Evolutionary conservation across 352 stramenopile genomes (phyloP), one percentile per base, ranked within the genome.

Genomic region (Globisporangium apiculatum): DNA sequence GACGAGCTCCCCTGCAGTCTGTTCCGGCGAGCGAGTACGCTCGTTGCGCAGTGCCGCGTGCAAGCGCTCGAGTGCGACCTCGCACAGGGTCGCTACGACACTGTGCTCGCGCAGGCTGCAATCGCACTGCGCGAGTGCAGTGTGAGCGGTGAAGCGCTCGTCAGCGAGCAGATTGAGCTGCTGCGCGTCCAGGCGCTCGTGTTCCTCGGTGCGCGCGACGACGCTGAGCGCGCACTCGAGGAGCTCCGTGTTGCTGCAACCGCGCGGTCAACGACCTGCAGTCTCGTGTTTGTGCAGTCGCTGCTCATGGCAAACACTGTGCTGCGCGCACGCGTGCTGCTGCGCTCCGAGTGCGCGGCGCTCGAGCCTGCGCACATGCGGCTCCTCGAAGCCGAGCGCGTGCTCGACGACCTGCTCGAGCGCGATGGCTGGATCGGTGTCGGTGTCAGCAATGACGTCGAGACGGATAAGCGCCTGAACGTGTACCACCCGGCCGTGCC

Each of bases 371-470:
- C 63, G 24, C 52, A 35, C 37, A 54, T 69, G 4, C 57, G 55
- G 8, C 59, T 80, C n/a, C 53, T 52, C 35, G 68, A 83, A 61
- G 79, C 76, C 1, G 67, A 84, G 57, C 45, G n/a, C 1, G 57
- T 70, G 5, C 37, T 92, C 35, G 75, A 87, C 57, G 36, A 18
- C 1, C 12, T 86, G 40, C 56, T 92, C 37, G 60, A 72, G 37
- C 68, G 71, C 10, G 69, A 84, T 55, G 82, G 82, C 11, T 92
- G 82, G 82, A 74, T 86, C 38, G 78, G 82, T 4, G 58, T 75
- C 41, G 36, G 36, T 1, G 49, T 31, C 11, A 47, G 53, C 31
- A 14, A 43, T 54, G 12, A 43, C 49, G n/a, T 6, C n/a, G 14
- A 18, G 38, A 24, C 17, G 3, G 48, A 55, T 10, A 77, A 72